Percentiles rank a stretch among this genome's conserved stretches.
phyloP scores from a whole-genome alignment of 2,329 filamentous ascomycete genomes.

The Aspergillus pseudotamarii region DNA sequence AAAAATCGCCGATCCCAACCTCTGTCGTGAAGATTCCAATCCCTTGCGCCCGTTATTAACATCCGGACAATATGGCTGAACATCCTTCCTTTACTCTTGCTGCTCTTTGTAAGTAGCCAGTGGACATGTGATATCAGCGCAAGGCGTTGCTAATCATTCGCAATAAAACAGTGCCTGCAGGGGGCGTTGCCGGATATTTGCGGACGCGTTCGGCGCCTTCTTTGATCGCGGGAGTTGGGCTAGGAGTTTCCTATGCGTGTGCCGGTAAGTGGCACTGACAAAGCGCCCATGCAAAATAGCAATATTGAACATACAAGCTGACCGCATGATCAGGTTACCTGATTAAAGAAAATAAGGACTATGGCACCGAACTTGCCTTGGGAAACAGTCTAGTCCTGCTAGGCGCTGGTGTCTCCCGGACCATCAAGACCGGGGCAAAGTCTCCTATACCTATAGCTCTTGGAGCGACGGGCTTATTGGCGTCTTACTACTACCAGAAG shows the following conservation, averaged over 20 bases:
- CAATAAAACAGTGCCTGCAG: slow-evolving; percentile 14
- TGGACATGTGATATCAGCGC: background rate
- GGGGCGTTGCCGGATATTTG: slow-evolving; percentile 21
- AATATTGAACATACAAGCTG: background rate
- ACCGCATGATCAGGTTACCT: slow-evolving; percentile 13
- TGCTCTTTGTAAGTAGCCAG: background rate
- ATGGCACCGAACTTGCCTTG: slow-evolving; percentile 24
- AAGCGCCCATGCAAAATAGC: background rate
- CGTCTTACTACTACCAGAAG: background rate
- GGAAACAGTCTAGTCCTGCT: slow-evolving; percentile 22
- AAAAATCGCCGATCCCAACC: background rate
- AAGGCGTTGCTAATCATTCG: background rate
- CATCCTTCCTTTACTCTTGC: background rate
- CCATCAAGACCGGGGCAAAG: slow-evolving; percentile 17
- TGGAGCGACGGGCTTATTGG: slow-evolving; percentile 2
- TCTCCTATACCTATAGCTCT: slow-evolving; percentile 20
- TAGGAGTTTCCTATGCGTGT: slow-evolving; percentile 21
- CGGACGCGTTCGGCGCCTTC: slow-evolving; percentile 21
- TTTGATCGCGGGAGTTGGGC: slow-evolving; percentile 21
- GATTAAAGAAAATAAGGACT: slow-evolving; percentile 25
- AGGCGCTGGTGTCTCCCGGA: slow-evolving; percentile 15
- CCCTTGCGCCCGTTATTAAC: background rate
- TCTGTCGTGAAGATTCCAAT: background rate
- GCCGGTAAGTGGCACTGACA: slow-evolving; percentile 11
- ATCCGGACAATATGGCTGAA: background rate